A percentile compares a stretch with the other conserved stretches of the same genome.
Evolutionary conservation across 2,329 filamentous ascomycete genomes (phyloP).

Genomic region (Zasmidium citrigriseum): DNA sequence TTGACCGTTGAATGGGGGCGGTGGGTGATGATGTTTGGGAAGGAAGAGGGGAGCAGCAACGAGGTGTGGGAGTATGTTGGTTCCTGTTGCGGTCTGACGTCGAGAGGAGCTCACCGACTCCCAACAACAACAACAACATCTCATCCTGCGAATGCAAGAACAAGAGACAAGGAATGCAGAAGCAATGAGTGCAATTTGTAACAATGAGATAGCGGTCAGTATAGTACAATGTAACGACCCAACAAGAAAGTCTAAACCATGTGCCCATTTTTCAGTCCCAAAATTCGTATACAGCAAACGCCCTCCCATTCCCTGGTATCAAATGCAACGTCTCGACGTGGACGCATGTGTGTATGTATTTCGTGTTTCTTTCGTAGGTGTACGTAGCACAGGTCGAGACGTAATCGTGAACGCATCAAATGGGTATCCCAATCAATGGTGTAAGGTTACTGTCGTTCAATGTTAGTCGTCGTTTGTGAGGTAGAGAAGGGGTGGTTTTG

Average conservation of each 20-base stretch:
- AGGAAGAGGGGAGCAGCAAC: background rate
- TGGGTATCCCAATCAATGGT: too few species aligned
- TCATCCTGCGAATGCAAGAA: too few species aligned
- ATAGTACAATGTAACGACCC: background rate
- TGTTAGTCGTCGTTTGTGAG: too few species aligned
- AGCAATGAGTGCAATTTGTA: too few species aligned
- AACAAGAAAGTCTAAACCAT: background rate
- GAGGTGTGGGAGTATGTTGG: background rate
- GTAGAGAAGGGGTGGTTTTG: too few species aligned
- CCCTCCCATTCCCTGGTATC: too few species aligned
- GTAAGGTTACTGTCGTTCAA: too few species aligned
- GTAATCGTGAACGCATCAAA: too few species aligned
- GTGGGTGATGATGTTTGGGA: too few species aligned
- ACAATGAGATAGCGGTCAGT: too few species aligned
- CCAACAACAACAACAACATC: background rate
- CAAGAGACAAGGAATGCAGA: too few species aligned
- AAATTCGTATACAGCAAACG: background rate
- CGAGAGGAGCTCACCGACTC: background rate
- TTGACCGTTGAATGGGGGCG: background rate
- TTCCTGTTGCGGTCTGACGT: background rate
- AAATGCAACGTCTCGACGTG: background rate
- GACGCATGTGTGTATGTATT: background rate
- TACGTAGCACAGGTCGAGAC: background rate
- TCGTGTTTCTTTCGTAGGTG: background rate
- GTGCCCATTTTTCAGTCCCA: background rate